Conservation (phyloP, 2,329 filamentous ascomycete genomes). For the Cadophora luteo-olivacea region DNA sequence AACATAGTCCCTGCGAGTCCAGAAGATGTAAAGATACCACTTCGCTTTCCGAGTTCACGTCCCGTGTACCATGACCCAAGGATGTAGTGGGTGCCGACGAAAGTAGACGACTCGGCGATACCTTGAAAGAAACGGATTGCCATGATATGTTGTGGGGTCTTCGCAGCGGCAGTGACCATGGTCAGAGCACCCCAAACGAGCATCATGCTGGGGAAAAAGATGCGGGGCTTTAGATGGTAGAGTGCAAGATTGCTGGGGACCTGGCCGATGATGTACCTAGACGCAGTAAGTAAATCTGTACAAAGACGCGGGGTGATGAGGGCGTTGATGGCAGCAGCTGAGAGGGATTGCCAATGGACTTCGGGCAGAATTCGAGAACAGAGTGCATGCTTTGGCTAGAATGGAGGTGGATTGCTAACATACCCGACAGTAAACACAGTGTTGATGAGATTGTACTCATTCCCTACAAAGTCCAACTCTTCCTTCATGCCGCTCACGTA, state of each 20-base stretch:
- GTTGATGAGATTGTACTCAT: constrained; percentile 60
- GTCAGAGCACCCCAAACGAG: constrained; percentile 68
- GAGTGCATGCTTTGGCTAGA: background rate
- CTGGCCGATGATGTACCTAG: constrained; percentile 60
- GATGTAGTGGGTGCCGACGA: constrained; percentile 64
- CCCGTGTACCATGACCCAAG: constrained; percentile 67
- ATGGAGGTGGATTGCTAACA: background rate
- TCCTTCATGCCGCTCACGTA: constrained; percentile 62
- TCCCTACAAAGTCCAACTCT: constrained; percentile 54
- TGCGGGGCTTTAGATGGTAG: constrained; percentile 66
- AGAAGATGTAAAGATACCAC: constrained; percentile 65
- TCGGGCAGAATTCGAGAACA: background rate
- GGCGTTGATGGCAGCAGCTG: background rate
- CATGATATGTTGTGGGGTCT: constrained; percentile 61
- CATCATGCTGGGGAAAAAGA: constrained; percentile 70
- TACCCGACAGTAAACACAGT: constrained; percentile 50
- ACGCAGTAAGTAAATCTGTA: background rate
- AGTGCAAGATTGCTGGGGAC: constrained; percentile 67
- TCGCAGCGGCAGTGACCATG: constrained; percentile 62
- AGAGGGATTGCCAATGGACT: background rate
- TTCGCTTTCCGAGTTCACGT: constrained; percentile 66
- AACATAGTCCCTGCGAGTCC: constrained; percentile 67
- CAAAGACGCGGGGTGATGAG: background rate
- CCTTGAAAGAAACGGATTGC: constrained; percentile 64
- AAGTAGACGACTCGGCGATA: constrained; percentile 61